Evolutionary conservation across 2,329 filamentous ascomycete species (phyloP), one percentile per base, ranked within the genome.

Genomic region (Coniosporium tulheliwenetii): DNA sequence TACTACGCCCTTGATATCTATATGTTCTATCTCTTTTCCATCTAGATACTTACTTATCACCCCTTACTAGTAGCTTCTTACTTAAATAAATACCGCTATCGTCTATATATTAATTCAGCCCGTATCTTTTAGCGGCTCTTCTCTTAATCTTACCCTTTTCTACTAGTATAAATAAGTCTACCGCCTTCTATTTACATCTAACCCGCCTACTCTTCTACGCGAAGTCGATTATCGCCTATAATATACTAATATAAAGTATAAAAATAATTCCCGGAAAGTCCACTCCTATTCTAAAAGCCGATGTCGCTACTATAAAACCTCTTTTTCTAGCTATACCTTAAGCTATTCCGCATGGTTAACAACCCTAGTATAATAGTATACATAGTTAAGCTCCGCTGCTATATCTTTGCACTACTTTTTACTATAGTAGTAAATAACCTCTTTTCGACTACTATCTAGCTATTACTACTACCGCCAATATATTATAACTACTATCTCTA

Each of bases 301-400:
- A 49, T 10, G 40, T 53, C 19, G 46, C 50, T 12, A 52, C 31
- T 10, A 52, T 52, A 8, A 51, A 19, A 26, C 41, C 43, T 40
- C 32, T 13, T 44, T 2, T 13, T 44, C 30, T 33, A 44, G 9
- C 44, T 29, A 51, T 33, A 8, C 13, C 31, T 44, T 1, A 13
- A 50, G 39, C 34, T 36, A 35, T 37, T 49, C 39, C 10, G 41
- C 44, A 9, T 33, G 30, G 7, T 47, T 32, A 2, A 39, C 26
- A 5, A 40, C 26, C 4, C 33, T 33, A 4, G 44, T 41, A 38
- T 50, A 36, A 47, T 48, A 50, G 34, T 44, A 42, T 14, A 34
- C 19, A 34, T 39, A 50, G 10, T 32, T 14, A n/a, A 48, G 34
- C 40, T 37, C 35, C 8, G 41, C 15, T 45, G 33, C 43, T 48